Evolutionary conservation across 176 grass and related monocot genomes (phyloP), one percentile per base, ranked within the genome.

Genomic region (Poa annua): DNA sequence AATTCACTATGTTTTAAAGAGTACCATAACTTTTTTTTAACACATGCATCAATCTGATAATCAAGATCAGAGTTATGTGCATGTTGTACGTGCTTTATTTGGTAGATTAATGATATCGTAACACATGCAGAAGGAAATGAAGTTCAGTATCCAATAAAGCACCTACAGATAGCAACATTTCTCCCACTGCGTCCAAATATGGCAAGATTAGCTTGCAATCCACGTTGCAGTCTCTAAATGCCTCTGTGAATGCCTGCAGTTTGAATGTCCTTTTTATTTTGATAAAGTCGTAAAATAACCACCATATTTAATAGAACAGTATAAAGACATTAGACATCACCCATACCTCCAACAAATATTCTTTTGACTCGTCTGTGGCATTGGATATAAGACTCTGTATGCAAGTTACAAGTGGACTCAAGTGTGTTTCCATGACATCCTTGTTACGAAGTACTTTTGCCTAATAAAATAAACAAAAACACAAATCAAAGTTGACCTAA

Each of bases 221-320:
- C 82, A 90, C 90, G 32, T 84, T 92, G 88, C 82, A 95, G 80
- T 81, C 85, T 81, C 77, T 74, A 77, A 90, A 95, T 78, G 85
- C 83, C 47, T 82, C 66, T 34, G 93, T 95, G 86, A 95, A 95
- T 77, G 82, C 85, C 93, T 95, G 93, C 85, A 88, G 61, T 86
- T 86, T 50, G 33, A 79, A 81, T 32, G 81, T 66, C 86, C 24
- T 53, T 85, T 73, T 80, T 22, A 53, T 56, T 86, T 86, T 51
- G n/a, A 33, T 52, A 81, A 80, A 67, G n/a, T 60, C 34, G 10
- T 42, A 69, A 79, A 38, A 86, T 51, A 83, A 74, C 81, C 3
- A 10, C 36, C 34, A 75, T 49, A 67, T 39, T 52, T 83, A 64
- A 66, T 50, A 79, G 11, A 59, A 1, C 51, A 25, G 24, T 84